Evolutionary conservation across 352 stramenopile genomes (phyloP), one percentile per base, ranked within the genome.

Genomic region (Phytophthora tentaculata): DNA sequence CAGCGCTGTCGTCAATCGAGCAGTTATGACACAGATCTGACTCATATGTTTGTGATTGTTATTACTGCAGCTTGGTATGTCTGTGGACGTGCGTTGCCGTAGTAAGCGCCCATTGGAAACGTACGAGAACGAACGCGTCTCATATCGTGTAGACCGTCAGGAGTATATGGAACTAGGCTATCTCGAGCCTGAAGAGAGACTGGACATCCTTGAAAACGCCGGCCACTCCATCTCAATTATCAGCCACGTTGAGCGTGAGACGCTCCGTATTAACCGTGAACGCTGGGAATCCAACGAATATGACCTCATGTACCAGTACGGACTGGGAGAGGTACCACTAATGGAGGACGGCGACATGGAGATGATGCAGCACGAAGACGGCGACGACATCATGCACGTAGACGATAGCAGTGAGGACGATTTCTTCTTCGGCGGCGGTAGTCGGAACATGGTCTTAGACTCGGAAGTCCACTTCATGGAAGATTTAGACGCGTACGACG

Each of bases 221-320:
- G 84, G 86, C 28, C 83, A 86, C 64, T 83, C 86, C 17, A 69
- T 82, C 10, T 79, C 81, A 43, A 79, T 89, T 64, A 82, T 94
- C 60, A 89, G 69, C 39, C 75, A 83, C 63, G 80, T 90, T 24
- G 84, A 92, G 64, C 81, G 81, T 29, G 84, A 92, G 41, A 81
- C 75, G 35, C 69, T 91, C 44, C 86, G 84, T 48, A 84, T 92
- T 51, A 94, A 94, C 63, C 84, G 83, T 45, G 83, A 92, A 73
- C 86, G 86, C 20, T 94, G 82, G 84, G 86, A 94, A 59, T 92
- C 86, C 23, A 94, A 94, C 67, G 86, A 94, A 68, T 94, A 91
- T 69, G 86, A 94, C 60, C 72, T 94, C 62, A 79, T 90, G 71
- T 89, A 92, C 70, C 86, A 94, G 71, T 93, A 84, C 56, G 83